Evolutionary conservation across 2,329 filamentous ascomycete genomes (phyloP), one percentile per base, ranked within the genome.

Genomic region (Purpureocillium lavendulum): DNA sequence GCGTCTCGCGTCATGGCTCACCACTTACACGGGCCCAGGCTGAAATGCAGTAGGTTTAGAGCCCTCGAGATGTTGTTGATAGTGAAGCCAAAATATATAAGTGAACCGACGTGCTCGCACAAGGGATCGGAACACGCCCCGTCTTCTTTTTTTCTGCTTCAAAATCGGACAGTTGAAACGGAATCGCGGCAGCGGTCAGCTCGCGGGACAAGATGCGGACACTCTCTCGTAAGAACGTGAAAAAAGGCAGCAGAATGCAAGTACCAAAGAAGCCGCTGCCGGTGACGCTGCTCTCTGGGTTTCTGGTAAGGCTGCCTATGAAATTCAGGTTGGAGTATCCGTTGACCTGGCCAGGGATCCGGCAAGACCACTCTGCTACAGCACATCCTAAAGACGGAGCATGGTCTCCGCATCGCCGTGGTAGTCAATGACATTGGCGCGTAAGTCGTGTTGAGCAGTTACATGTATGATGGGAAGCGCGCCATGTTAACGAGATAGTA

Each of bases 341-440:
- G n/a, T n/a, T n/a, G n/a, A n/a, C n/a, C n/a, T n/a, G n/a, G n/a
- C n/a, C n/a, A 80, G 77, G 80, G 81, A 10, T 75, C 78, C 34
- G 82, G 82, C 1, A 86, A 86, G 55, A 85, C 82, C 0, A 85
- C 82, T 0, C 67, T 86, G 0, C 67, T 86, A 0, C 74, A 83
- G 43, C 75, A 84, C 43, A 82, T 86, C 37, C 70, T 86, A 5
- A 73, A 73, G 29, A 78, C 75, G 2, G 69, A 82, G 4, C 82
- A 86, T 57, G 78, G 80, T 1, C 65, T 85, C 8, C 70, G 73
- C 2, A 83, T 87, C 41, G 82, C 80, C 1, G 75, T 86, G 12
- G 81, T 86, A 16, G 81, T 87, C 30, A 86, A 87, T 47, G 82
- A 86, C 43, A 84, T 86, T 60, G 75, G 75, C 44, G 68, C 70